phyloP scores from a whole-genome alignment of 495 filamentous ascomycete genomes.

The Annulohypoxylon stygium region DNA sequence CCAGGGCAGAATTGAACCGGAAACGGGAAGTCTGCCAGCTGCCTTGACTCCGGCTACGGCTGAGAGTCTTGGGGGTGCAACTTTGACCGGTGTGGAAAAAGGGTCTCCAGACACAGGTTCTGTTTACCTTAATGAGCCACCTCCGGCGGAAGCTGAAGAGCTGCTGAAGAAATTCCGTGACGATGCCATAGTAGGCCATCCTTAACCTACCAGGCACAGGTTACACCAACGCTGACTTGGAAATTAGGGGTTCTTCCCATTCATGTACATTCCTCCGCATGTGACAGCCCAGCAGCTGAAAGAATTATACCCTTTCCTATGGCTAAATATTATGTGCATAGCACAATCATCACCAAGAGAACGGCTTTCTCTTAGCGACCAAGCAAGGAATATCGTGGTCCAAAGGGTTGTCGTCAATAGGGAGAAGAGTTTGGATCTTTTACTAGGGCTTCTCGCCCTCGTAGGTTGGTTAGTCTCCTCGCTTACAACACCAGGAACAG shows the following conservation, averaged over 20 bases:
- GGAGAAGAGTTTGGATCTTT: conserved; percentile 67
- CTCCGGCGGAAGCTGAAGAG: conserved; percentile 48
- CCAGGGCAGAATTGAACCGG: conserved; percentile 12
- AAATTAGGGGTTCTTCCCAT: conserved; percentile 46
- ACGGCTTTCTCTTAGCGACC: conserved; percentile 54
- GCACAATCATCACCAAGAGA: conserved; percentile 50
- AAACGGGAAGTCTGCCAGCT: conserved; percentile 7
- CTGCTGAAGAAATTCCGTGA: conserved; percentile 50
- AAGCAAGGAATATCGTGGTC: conserved; percentile 59
- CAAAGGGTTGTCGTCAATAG: conserved; percentile 63
- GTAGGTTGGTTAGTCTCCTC: conserved; percentile 58
- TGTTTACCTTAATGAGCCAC: conserved; percentile 22
- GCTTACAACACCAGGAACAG: conserved; percentile 8
- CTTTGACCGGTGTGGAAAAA: conserved; percentile 15
- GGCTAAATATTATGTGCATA: conserved; percentile 67
- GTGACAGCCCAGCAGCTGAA: conserved; percentile 63
- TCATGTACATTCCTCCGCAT: conserved; percentile 57
- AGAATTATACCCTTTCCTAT: conserved; percentile 64
- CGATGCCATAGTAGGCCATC: conserved; percentile 44
- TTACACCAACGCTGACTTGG: background rate
- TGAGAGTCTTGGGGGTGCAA: conserved; percentile 17
- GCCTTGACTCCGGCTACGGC: conserved; percentile 17
- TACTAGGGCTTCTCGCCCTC: conserved; percentile 66
- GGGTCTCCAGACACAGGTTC: conserved; percentile 15
- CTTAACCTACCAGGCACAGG: background rate